Evolutionary conservation across 2,329 filamentous ascomycete species (phyloP), one percentile per base, ranked within the genome.

Genomic region (Stemphylium beticola): DNA sequence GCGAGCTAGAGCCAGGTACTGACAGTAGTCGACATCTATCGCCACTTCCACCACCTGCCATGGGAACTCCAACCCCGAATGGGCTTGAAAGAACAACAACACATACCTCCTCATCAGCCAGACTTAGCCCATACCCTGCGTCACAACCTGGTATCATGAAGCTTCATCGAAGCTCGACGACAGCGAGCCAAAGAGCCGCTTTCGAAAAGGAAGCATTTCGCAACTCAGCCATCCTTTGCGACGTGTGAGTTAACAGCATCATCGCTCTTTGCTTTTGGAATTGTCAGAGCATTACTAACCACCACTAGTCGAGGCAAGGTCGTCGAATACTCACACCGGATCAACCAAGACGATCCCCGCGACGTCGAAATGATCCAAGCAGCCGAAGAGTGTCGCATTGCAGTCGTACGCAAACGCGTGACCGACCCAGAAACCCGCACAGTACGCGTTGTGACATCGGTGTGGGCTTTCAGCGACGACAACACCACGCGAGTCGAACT

Each of bases 391-490:
- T 78, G 73, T 31, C 75, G 78, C 0, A 74, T 81, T 18, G 70
- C 66, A 14, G 72, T 81, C 0, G 75, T 81, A 8, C 73, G 78
- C 2, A 79, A 78, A 65, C 72, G 76, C 17, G 74, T 79, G 32
- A 69, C 74, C 6, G 61, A 69, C 6, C 58, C 71, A 1, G 67
- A 75, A 17, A 73, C 71, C 12, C 70, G 67, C 15, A 17, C 44
- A 5, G 70, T 74, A 2, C 72, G 68, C 37, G 69, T 78, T 24
- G 72, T 74, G 15, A 79, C 78, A 0, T 79, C 77, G 2, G 75
- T 81, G 14, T 81, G 79, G 79, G 72, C 72, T 0, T 65, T 81
- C 4, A 76, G 74, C 37, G 72, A 79, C 40, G 78, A 81, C 57
- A 73, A 75, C 33, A 69, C 67, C 1, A 66, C 77, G 3, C 72